These are phyloP conservation scores for Parvularia atlantis DNA, from an alignment of 78 protist species.

Conservation along the genomic window DNA sequence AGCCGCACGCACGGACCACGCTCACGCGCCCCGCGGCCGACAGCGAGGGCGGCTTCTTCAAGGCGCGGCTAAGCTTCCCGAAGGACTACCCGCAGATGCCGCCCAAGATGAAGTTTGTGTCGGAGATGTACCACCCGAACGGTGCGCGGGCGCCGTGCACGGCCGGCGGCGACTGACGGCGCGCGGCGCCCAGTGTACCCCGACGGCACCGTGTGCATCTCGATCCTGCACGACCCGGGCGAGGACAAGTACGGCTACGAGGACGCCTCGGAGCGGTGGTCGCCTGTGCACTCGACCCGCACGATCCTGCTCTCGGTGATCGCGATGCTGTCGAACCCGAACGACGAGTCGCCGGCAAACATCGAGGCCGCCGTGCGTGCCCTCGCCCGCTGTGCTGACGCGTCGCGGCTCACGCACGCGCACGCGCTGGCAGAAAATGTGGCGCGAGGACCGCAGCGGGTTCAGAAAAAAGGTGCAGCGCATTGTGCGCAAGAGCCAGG, in stretches of 20 bases:
- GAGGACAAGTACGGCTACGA: slow-evolving; percentile 88
- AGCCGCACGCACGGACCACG: background rate
- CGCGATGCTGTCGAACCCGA: slow-evolving; percentile 82
- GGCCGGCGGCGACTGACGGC: too few species aligned
- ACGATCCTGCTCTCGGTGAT: slow-evolving; percentile 51
- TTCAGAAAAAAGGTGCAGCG: slow-evolving; percentile 27
- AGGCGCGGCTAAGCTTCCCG: slow-evolving; percentile 62
- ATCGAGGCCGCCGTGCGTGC: slow-evolving; percentile 84
- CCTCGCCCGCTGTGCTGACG: background rate
- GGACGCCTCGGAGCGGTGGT: slow-evolving; percentile 67
- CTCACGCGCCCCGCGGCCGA: background rate
- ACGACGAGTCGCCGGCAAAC: slow-evolving; percentile 92
- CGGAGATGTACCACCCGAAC: slow-evolving; percentile 84
- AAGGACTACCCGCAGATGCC: slow-evolving; percentile 72
- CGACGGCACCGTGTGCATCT: slow-evolving; percentile 87
- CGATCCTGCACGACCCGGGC: slow-evolving; percentile 91
- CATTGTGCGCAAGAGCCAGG: slow-evolving; percentile 25
- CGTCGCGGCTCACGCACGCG: background rate
- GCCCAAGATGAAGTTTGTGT: slow-evolving; percentile 71
- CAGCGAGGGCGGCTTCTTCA: slow-evolving; percentile 82
- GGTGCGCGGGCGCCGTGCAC: slow-evolving; percentile 5
- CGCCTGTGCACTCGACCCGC: slow-evolving; percentile 48
- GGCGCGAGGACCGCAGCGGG: slow-evolving; percentile 16
- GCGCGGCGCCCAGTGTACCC: slow-evolving; percentile 42
- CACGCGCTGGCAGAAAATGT: slow-evolving; percentile 13